Evolutionary conservation across 257 asterid genomes (phyloP), one percentile per base, ranked within the genome.

Genomic region (Perilla frutescens): DNA sequence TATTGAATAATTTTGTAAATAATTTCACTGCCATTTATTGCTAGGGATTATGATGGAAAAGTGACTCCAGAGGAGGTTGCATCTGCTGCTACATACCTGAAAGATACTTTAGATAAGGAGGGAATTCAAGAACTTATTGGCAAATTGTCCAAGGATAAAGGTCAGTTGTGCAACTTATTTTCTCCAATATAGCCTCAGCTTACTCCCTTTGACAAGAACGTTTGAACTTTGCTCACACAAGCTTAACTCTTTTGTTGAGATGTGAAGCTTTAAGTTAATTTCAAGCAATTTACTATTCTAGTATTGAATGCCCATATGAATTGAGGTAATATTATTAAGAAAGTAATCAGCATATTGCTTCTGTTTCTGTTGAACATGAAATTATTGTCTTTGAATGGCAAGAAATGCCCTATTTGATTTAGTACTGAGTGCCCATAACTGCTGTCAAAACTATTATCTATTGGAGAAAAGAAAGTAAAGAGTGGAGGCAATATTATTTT

Each of bases 51-150:
- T 80, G 99, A 94, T 47, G 99, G 99, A 73, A 94, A 90, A 87
- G 99, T 94, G 81, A 91, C 97, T 60, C 84, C 97, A 0, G 99
- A 94, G 81, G 99, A 94, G 87, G 99, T 94, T 68, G 97, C 93
- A 41, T 87, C 99, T 70, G 99, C 97, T 71, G 97, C 97, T 72
- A 78, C 75, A 50, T 91, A 91, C 87, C 91, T 94, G 76, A 94
- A 91, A 79, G 99, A 92, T 85, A 91, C 97, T 80, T 81, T 91
- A 80, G 97, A 83, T 72, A 91, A 88, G 86, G 97, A 86, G 76
- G 99, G 99, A 74, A 85, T 94, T 75, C 93, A 91, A 73, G 93
- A 94, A 81, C 96, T 94, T 68, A 85, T 94, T 72, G 71, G 81
- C 78, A 84, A 88, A 53, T 94, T 94, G 51, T 88, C 99, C 79